phyloP scores from a whole-genome alignment of 2,329 filamentous ascomycete species.

The Epichloe coenophiala region DNA sequence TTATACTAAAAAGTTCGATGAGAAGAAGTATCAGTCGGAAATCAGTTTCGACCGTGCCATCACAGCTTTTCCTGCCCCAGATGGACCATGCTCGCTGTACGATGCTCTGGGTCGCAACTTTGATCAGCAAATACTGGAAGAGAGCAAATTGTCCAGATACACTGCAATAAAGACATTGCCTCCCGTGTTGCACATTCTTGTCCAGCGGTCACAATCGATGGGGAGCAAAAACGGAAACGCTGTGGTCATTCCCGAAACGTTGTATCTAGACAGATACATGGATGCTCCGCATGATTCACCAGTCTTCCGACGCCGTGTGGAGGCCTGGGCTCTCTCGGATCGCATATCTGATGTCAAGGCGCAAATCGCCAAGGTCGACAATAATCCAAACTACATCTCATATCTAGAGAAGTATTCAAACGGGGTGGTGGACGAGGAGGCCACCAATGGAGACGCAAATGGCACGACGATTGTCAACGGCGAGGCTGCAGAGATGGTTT shows the following conservation, averaged over 20 bases:
- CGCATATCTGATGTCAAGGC: constrained; percentile 43
- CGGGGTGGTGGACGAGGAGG: constrained; percentile 9
- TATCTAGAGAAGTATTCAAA: constrained; percentile 16
- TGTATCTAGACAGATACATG: constrained; percentile 85
- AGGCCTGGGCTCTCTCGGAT: constrained; percentile 63
- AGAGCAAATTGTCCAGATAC: constrained; percentile 48
- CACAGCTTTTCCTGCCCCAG: constrained; percentile 42
- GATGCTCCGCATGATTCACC: constrained; percentile 47
- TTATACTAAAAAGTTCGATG: constrained; percentile 40
- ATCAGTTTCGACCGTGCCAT: constrained; percentile 48
- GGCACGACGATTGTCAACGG: background rate
- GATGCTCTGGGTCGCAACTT: constrained; percentile 77
- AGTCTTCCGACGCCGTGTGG: constrained; percentile 49
- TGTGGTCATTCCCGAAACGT: constrained; percentile 62
- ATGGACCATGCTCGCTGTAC: constrained; percentile 52
- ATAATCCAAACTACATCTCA: constrained; percentile 13
- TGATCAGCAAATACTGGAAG: constrained; percentile 61
- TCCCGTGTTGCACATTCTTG: constrained; percentile 76
- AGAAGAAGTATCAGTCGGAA: constrained; percentile 26
- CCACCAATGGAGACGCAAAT: background rate
- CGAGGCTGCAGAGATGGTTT: background rate
- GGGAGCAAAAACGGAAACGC: constrained; percentile 63
- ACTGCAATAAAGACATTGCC: constrained; percentile 64
- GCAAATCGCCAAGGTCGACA: constrained; percentile 15
- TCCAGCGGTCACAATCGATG: constrained; percentile 69